Conservation (phyloP, 768 basidiomycete genomes). For the Mycena galopus region DNA sequence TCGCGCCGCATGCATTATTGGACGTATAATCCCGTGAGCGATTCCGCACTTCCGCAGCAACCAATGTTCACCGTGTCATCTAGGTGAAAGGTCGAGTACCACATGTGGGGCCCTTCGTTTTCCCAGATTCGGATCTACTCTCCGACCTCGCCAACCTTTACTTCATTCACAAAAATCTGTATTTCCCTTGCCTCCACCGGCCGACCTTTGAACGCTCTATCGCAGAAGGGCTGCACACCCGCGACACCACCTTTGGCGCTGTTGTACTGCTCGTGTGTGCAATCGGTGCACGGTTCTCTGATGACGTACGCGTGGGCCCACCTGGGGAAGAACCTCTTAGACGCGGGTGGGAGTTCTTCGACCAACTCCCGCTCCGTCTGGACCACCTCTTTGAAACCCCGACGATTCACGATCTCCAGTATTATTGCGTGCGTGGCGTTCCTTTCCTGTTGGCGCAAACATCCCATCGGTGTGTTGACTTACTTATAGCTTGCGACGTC, state of each 20-base stretch:
- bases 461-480: neutral
- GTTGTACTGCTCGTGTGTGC: slow-evolving; percentile 74
- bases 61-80: neutral
- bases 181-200: slow-evolving; percentile 78
- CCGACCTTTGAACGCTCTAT: slow-evolving; percentile 72
- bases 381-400: slow-evolving; percentile 18
- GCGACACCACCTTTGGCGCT: slow-evolving; percentile 60
- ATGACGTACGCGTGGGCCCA: slow-evolving; percentile 57
- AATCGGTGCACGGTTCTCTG: slow-evolving; percentile 46
- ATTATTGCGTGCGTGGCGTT: slow-evolving; percentile 45
- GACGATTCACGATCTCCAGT: slow-evolving; percentile 14
- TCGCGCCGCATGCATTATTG: slow-evolving; percentile 15
- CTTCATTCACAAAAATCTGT: slow-evolving; percentile 68
- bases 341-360: slow-evolving; percentile 27
- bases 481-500: slow-evolving; percentile 60
- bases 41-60: too few relatives aligned
- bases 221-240: slow-evolving; percentile 62
- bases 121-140: slow-evolving; percentile 68
- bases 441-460: neutral
- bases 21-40: slow-evolving; percentile 15
- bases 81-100: slow-evolving; percentile 7
- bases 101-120: slow-evolving; percentile 47
- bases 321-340: slow-evolving; percentile 31
- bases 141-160: slow-evolving; percentile 69
- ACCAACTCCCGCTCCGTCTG: neutral